A percentile compares a stretch with the other conserved stretches of the same genome.
Evolutionary conservation across 129 eudicot species (phyloP).

Genomic region (Arctium minus): DNA sequence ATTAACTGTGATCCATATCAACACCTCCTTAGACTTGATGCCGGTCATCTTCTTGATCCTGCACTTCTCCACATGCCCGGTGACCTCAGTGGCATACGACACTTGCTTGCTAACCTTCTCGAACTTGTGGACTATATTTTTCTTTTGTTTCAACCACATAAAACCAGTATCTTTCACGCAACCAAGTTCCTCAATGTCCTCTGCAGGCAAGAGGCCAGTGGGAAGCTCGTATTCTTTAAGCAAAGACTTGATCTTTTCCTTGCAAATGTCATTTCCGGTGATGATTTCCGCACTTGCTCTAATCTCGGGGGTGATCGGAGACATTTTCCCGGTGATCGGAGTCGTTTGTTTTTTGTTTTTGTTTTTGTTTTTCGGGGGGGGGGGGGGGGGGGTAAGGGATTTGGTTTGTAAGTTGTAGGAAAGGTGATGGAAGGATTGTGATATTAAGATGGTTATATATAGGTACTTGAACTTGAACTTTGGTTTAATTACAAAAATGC

Average conservation of each 20-base stretch:
- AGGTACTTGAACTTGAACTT: neutral
- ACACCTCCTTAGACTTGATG: constrained; percentile 51
- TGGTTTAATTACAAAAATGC: neutral
- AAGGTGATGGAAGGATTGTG: neutral
- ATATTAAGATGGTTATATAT: neutral
- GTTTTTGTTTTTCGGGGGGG: too few relatives aligned
- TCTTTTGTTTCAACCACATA: constrained; percentile 61
- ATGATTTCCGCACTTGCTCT: constrained; percentile 39
- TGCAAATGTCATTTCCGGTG: constrained; percentile 43
- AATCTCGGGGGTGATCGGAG: constrained; percentile 48
- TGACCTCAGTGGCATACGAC: constrained; percentile 51
- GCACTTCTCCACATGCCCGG: constrained; percentile 31
- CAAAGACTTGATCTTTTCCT: constrained; percentile 36
- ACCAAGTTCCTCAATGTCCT: constrained; percentile 51
- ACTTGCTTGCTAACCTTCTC: constrained; percentile 45
- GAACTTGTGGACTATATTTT: constrained; percentile 45
- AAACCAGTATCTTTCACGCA: constrained; percentile 52
- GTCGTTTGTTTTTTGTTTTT: too few relatives aligned
- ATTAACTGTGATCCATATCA: constrained; percentile 40
- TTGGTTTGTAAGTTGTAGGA: neutral
- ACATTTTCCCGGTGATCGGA: constrained; percentile 23
- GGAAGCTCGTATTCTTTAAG: constrained; percentile 48
- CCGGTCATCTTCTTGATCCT: constrained; percentile 58
- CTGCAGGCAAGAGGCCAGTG: constrained; percentile 46
- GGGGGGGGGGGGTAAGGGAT: neutral